Conservation (phyloP, 2,329 filamentous ascomycete genomes). For the Coniosporium tulheliwenetii region DNA sequence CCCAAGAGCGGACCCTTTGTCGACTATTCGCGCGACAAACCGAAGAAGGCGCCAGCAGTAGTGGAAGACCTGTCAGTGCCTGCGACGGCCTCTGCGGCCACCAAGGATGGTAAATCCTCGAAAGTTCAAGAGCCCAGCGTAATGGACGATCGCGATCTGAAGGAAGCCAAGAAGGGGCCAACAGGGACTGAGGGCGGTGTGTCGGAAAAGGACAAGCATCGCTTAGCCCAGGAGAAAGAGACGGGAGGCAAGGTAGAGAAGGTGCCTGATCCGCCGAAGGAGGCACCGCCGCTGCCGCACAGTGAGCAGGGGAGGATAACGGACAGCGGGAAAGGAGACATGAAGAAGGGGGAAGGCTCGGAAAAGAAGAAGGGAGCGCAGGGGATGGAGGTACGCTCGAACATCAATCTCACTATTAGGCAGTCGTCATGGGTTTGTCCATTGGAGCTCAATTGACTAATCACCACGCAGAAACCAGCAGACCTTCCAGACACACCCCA, state of each 20-base stretch:
- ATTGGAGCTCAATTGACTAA: not conserved
- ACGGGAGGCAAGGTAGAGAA: conserved; percentile 54
- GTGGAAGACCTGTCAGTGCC: conserved; percentile 11
- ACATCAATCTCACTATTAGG: conserved; percentile 8
- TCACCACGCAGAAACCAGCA: conserved; percentile 51
- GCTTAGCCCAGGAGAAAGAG: conserved; percentile 50
- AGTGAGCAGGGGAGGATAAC: conserved; percentile 58
- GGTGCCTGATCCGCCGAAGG: conserved; percentile 70
- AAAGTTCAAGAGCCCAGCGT: conserved; percentile 51
- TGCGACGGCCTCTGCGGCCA: not conserved
- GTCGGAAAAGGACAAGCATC: conserved; percentile 68
- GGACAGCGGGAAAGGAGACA: conserved; percentile 15
- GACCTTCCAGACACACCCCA: conserved; percentile 67
- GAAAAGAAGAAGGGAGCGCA: conserved; percentile 19
- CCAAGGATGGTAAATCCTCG: conserved; percentile 13
- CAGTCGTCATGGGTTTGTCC: not conserved
- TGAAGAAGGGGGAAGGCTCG: conserved; percentile 21
- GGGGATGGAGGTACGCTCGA: conserved; percentile 38
- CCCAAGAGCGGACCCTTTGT: conserved; percentile 78
- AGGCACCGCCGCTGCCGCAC: conserved; percentile 66
- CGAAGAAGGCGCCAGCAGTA: conserved; percentile 9
- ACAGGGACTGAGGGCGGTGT: conserved; percentile 83
- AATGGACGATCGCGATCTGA: conserved; percentile 76
- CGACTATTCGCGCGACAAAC: conserved; percentile 27
- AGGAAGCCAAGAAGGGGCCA: conserved; percentile 66